A percentile compares a stretch with the other conserved stretches of the same genome.
Evolutionary conservation across 2,329 filamentous ascomycete genomes (phyloP).

Genomic region (Aurifilum marmelostoma): DNA sequence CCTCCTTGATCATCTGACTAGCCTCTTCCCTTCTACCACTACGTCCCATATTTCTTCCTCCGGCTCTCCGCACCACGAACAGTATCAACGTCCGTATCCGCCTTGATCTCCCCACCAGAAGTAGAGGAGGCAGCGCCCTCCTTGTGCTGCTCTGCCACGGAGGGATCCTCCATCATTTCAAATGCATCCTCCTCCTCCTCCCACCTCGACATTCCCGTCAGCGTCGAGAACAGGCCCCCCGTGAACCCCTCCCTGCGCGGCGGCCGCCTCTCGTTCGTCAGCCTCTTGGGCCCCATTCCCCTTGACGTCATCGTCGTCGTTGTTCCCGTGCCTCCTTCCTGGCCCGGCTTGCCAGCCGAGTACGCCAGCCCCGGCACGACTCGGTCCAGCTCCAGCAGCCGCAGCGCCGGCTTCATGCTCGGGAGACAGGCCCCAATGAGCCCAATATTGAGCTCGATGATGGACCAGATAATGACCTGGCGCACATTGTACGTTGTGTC

Average conservation of each 20-base stretch:
- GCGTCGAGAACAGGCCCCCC: not conserved
- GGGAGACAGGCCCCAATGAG: not conserved
- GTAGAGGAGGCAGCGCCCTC: no score
- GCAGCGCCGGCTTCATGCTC: slow-evolving; percentile 4
- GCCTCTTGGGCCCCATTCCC: not conserved
- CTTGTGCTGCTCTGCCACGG: not conserved
- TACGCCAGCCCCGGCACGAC: not conserved
- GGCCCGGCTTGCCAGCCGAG: not conserved
- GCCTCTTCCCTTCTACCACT: not conserved
- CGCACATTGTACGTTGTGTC: slow-evolving; percentile 4
- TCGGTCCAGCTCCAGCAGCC: not conserved
- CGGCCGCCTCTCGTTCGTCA: slow-evolving; percentile 1
- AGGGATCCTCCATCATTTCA: not conserved
- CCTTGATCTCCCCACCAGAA: not conserved
- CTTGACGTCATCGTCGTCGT: not conserved
- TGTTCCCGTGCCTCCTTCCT: not conserved
- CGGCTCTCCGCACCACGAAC: not conserved
- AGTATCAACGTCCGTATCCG: not conserved
- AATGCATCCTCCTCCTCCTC: not conserved
- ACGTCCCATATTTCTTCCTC: not conserved
- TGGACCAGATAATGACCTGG: not conserved
- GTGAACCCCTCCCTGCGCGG: not conserved
- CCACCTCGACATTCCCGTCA: not conserved
- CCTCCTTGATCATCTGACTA: not conserved
- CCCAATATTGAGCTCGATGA: not conserved